Base-by-base conservation (phyloP, 768 basidiomycete genomes). In the Trametes cubensis region DNA sequence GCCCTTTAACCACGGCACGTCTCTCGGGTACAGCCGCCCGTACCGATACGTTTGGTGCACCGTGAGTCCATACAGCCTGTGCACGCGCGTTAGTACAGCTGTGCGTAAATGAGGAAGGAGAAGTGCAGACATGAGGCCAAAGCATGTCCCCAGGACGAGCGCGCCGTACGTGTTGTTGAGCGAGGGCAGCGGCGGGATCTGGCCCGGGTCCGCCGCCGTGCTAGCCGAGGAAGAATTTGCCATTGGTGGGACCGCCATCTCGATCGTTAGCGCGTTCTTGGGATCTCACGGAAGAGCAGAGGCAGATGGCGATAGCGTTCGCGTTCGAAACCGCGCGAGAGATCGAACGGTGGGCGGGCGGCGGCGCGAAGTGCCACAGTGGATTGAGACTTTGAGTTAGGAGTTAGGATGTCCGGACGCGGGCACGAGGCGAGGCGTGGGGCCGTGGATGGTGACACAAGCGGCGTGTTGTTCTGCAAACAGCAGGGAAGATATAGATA, bases 41-140 rank as follows among this genome's bases (percentile, higher is more conserved):
- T 46, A 55, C 7, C 55, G 55, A 21, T 55, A 46, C 4, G 44
- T 45, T 11, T 55, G 55, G 42, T 55, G 55, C 3, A 55, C 26
- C n/a, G 55, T 55, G 30, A 55, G 55, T 10, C 55, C 55, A 46
- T 47, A 57, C 46, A 57, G 46, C 55, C 55, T 57, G 34, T n/a
- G 10, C 23, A 21, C 41, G 41, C 15, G 41, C 41, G 41, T 13
- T 4, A 42, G 4, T 13, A 42, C 4, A 4, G 41, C 4, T n/a
- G n/a, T 14, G 41, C 13, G 6, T 17, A 44, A 1, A 28, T 34
- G 48, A 23, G 10, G 25, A 25, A 3, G 6, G 47, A 25, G 25
- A 18, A 25, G 8, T 7, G 30, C 48, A 4, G 14, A 49, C 48
- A 49, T 49, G 23, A 49, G 48, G 5, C 48, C 48, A 28, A 49